Conservation (phyloP, 148 eudicot genomes). For the Diospyros kaki region DNA sequence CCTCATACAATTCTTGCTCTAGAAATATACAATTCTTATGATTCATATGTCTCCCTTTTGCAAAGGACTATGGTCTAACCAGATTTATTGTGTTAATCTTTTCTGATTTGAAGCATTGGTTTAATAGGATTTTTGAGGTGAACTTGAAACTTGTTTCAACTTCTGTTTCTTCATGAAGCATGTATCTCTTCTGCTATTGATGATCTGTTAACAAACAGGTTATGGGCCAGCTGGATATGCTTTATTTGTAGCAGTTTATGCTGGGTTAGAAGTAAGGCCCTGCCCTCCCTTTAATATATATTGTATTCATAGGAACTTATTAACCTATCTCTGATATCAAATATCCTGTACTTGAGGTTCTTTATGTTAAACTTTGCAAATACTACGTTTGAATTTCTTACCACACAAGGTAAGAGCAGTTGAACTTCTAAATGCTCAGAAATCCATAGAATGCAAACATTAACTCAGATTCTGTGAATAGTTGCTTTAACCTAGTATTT, state of each 20-base stretch:
- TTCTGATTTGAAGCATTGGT: neutral
- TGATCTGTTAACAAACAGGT: constrained; percentile 43
- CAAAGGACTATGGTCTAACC: neutral
- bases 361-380: neutral
- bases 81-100: neutral
- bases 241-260: constrained; percentile 85
- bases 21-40: neutral
- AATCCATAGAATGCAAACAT: too few species aligned
- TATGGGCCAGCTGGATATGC: constrained; percentile 99
- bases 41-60: neutral
- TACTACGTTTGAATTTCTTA: neutral
- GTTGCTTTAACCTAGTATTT: neutral
- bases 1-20: neutral
- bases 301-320: neutral
- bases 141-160: neutral
- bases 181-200: neutral
- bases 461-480: neutral
- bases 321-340: neutral
- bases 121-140: neutral
- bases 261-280: constrained; percentile 85
- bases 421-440: neutral
- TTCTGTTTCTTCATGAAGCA: neutral
- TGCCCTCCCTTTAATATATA: constrained; percentile 4
- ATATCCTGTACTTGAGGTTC: neutral
- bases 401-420: neutral